These are phyloP conservation scores for Picea sitchensis DNA, from an alignment of 75 land plant genomes.

Conservation along the genomic window DNA sequence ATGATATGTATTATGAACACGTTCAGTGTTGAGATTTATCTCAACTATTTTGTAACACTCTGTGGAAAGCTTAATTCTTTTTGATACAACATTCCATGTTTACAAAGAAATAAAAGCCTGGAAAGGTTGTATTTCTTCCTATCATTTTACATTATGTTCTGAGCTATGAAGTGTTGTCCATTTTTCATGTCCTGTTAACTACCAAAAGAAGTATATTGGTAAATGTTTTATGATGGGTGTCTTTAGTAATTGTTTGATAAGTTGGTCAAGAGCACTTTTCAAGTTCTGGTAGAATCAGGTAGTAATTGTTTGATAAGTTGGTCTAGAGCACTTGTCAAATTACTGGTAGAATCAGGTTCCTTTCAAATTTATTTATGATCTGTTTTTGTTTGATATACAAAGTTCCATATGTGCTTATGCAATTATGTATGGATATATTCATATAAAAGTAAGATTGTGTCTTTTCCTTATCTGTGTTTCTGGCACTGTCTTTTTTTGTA, in stretches of 20 bases:
- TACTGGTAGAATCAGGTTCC: too few relatives aligned
- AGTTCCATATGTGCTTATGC: too few relatives aligned
- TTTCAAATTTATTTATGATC: too few relatives aligned
- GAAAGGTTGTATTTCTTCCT: not conserved
- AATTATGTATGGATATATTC: too few relatives aligned
- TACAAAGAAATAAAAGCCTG: not conserved
- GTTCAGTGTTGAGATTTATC: not conserved
- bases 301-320: not conserved
- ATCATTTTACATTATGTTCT: not conserved
- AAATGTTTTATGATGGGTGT: too few relatives aligned
- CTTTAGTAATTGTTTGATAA: not conserved
- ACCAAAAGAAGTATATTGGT: not conserved
- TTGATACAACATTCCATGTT: not conserved
- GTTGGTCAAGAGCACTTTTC: not conserved
- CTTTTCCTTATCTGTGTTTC: too few relatives aligned
- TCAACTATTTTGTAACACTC: not conserved
- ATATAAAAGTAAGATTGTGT: too few relatives aligned
- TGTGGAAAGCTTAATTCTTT: not conserved
- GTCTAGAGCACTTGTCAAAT: not conserved
- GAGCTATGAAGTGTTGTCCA: not conserved
- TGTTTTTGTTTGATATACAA: too few relatives aligned
- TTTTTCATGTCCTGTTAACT: not conserved
- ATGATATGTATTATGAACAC: not conserved
- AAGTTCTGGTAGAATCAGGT: not conserved
- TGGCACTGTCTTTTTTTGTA: too few relatives aligned